Evolutionary conservation across 306 rosid species (phyloP), one percentile per base, ranked within the genome.

Genomic region (Rosa multiflora): DNA sequence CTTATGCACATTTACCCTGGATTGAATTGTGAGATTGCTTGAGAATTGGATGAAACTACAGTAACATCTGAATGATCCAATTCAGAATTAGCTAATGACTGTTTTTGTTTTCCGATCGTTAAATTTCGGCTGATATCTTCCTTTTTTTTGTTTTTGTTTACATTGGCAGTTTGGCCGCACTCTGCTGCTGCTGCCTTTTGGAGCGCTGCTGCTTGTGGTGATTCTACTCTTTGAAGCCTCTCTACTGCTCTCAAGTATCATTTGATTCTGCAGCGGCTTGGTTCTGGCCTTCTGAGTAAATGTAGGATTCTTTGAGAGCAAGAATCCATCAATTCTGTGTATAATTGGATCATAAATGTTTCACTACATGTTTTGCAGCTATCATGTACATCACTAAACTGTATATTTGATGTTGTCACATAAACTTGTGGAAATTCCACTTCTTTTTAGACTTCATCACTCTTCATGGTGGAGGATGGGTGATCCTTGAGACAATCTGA

Each of bases 131-230:
- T n/a, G 63, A 56, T n/a, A 3, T 53, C 47, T 6, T 40, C 40
- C 8, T 5, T 43, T 43, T 43, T 5, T 43, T 43, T 43, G 1
- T 43, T 43, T 43, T 32, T n/a, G 3, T 23, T 11, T 18, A 20
- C 8, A 32, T 53, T 6, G 75, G 55, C 86, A 88, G 85, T 79
- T 78, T 83, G 82, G 82, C 79, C 42, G 48, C 84, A 5, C 81
- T 88, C 5, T 83, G 86, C 64, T 88, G 88, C 84, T 88, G 83
- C 74, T 83, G 87, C 76, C 4, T 85, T 63, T 66, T 83, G 82
- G 84, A 83, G 69, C 69, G 79, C 67, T 88, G 88, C 67, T 88
- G 84, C 82, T 14, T 67, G 39, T 83, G 32, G 77, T 21, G 42
- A 55, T 55, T 55, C 62, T 55, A 17, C 62, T 55, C 26, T 17